Conservation (phyloP, 1,139 yeast species). For the Ogataea hybrid region DNA sequence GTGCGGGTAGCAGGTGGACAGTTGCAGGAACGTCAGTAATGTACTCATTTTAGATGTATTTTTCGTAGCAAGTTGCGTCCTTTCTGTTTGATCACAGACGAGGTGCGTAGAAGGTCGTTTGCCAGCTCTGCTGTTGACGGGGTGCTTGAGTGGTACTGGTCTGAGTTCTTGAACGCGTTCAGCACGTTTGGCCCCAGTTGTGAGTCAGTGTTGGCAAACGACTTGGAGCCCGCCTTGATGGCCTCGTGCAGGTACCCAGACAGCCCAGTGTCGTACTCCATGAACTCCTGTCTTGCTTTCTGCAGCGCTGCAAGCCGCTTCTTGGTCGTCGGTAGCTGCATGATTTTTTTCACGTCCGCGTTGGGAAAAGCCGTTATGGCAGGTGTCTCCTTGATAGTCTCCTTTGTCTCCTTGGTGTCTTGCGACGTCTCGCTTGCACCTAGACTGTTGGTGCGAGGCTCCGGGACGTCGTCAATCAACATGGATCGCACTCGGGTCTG, state of each 20-base stretch:
- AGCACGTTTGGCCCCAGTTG: slow-evolving; percentile 22
- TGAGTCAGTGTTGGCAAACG: slow-evolving; percentile 16
- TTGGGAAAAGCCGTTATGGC: slow-evolving; percentile 12
- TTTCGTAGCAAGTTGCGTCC: slow-evolving; percentile 23
- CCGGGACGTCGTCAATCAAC: background rate
- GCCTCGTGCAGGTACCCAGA: slow-evolving; percentile 17
- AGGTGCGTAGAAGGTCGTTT: slow-evolving; percentile 21
- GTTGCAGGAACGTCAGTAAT: slow-evolving; percentile 20
- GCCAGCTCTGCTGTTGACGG: slow-evolving; percentile 19
- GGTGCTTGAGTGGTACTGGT: slow-evolving; percentile 13
- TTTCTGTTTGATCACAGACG: slow-evolving; percentile 23
- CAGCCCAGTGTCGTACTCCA: slow-evolving; percentile 22
- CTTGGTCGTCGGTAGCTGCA: slow-evolving; percentile 17
- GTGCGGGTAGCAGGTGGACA: slow-evolving; percentile 50
- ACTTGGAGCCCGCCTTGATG: slow-evolving; percentile 15
- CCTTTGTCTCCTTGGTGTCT: background rate
- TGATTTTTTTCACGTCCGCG: slow-evolving; percentile 15
- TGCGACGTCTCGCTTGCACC: background rate
- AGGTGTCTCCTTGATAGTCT: background rate
- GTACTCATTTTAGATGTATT: slow-evolving; percentile 19
- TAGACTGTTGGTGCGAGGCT: background rate
- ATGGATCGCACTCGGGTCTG: background rate
- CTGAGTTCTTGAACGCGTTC: slow-evolving; percentile 20
- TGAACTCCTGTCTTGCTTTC: slow-evolving; percentile 14
- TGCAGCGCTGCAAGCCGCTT: slow-evolving; percentile 15